Evolutionary conservation across 2,329 filamentous ascomycete species (phyloP), one percentile per base, ranked within the genome.

Genomic region (Monilinia aucupariae): DNA sequence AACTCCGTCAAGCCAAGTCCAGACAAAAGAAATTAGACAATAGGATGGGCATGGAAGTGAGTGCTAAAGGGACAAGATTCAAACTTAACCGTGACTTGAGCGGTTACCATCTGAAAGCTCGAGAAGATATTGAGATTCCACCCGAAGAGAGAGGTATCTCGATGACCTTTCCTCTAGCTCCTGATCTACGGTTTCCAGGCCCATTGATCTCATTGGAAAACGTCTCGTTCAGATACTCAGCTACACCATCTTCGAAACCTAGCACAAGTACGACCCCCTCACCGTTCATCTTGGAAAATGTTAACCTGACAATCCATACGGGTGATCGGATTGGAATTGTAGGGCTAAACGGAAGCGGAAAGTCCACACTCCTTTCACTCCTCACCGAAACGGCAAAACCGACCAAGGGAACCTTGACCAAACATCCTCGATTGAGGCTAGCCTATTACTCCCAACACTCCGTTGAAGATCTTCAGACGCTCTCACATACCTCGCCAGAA

Each of bases 11-110:
- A 77, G 91, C 90, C 4, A 92, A 92, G 66, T 90, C 87, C 5
- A 81, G 90, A 0, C 89, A 92, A 76, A 93, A 92, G 78, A 92
- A 91, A 73, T 80, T 96, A 1, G 90, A 96, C 63, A 87, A 94
- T 62, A 81, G 90, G 7, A 89, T 86, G 85, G 91, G 91, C 0
- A 75, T 96, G 69, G 82, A 92, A 71, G 87, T 91, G 48, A 88
- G 79, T 66, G 83, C 85, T 8, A 87, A 82, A 59, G 91, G 91
- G 1, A 84, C 84, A 6, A 79, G 89, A 2, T 96, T 96, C 79
- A 93, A 93, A 75, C 79, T 94, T 41, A 94, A 90, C 71, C 80
- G 89, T 15, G 91, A 96, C 69, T 76, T 88, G 1, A 78, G 68
- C 0, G 91, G 89, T 0, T 90, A 73, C 47, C 82, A 88, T 72